Conservation (phyloP, 192 early-diverging fungal genomes). For the Coemansia sp. region DNA sequence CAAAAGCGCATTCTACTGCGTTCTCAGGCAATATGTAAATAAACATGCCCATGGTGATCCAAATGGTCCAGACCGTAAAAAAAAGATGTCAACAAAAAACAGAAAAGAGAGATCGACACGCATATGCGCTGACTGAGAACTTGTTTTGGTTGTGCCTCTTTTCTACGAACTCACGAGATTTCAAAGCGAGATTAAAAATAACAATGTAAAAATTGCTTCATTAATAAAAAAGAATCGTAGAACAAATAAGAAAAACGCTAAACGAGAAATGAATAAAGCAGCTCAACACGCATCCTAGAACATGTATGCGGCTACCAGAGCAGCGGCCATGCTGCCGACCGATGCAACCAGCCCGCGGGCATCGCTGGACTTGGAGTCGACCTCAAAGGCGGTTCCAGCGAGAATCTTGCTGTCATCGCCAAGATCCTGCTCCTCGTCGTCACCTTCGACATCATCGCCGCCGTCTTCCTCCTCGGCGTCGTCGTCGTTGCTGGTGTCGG, state of each 20-base stretch:
- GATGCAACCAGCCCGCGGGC: slow-evolving; percentile 24
- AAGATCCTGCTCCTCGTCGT: neutral
- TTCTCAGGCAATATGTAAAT: neutral
- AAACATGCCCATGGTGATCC: neutral
- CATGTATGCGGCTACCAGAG: slow-evolving; percentile 30
- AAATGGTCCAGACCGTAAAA: too few species aligned
- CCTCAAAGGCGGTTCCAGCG: slow-evolving; percentile 6
- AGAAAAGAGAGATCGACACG: too few species aligned
- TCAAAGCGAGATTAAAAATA: too few species aligned
- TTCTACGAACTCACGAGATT: too few species aligned
- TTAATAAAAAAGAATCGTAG: too few species aligned
- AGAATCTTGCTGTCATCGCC: neutral
- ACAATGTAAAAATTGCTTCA: too few species aligned
- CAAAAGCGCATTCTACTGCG: neutral
- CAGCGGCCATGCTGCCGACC: slow-evolving; percentile 25
- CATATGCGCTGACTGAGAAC: too few species aligned
- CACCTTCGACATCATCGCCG: neutral
- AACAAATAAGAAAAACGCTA: neutral
- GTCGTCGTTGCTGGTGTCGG: neutral
- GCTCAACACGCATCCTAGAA: slow-evolving; percentile 20
- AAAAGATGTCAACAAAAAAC: too few species aligned
- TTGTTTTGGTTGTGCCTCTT: too few species aligned
- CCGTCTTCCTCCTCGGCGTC: neutral
- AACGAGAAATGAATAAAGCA: slow-evolving; percentile 1
- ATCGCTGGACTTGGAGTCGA: slow-evolving; percentile 14